Conservation (phyloP, 345 rosid genomes). For the Salix suchowensis region DNA sequence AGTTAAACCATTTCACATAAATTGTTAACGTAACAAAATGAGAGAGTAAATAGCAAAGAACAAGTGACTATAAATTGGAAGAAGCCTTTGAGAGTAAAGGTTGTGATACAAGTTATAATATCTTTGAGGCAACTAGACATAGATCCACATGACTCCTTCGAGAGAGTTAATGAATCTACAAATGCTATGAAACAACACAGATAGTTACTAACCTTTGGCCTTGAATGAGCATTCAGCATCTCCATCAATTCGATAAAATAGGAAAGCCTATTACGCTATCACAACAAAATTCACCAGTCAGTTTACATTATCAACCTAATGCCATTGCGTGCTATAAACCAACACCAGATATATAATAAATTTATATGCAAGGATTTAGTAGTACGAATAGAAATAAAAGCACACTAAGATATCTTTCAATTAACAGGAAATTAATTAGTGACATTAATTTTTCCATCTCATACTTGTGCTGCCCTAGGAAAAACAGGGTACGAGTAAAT, state of each 20-base stretch:
- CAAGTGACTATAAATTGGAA: not conserved
- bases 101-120: not conserved
- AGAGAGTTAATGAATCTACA: not conserved
- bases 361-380: not conserved
- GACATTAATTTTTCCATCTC: not conserved
- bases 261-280: constrained; percentile 73
- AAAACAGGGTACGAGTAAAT: not conserved
- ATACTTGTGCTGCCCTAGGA: not conserved
- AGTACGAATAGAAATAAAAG: not conserved
- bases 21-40: not conserved
- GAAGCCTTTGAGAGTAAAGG: not conserved
- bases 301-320: constrained; percentile 1
- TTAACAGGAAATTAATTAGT: not conserved
- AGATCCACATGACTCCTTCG: not conserved
- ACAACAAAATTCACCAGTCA: constrained; percentile 14
- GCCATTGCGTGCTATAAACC: not conserved
- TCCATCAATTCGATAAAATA: constrained; percentile 87
- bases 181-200: not conserved
- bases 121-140: not conserved
- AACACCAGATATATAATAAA: not conserved
- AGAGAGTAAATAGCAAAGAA: not conserved
- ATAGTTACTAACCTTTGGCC: constrained; percentile 50
- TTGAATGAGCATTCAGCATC: constrained; percentile 85
- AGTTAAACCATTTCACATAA: not conserved
- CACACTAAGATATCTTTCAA: not conserved